Conservation (phyloP, 2,329 filamentous ascomycete genomes). For the Arachnomyces sp. region DNA sequence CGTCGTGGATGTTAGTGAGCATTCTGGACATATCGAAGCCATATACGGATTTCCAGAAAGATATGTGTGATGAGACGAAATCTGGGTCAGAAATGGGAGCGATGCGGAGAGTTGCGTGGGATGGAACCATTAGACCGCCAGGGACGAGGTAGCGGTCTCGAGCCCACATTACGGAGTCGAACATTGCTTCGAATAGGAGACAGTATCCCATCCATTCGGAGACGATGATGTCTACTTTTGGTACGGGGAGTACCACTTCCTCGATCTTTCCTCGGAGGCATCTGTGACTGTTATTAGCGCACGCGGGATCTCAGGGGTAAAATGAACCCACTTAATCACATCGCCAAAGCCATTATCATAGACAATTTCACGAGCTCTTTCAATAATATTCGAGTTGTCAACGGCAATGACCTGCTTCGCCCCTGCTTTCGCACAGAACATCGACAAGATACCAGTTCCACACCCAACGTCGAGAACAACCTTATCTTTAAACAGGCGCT, state of each 20-base stretch:
- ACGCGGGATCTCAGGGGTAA: not conserved
- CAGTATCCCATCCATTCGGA: conserved; percentile 98
- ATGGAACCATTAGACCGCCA: conserved; percentile 76
- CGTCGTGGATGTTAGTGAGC: conserved; percentile 72
- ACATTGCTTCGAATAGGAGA: conserved; percentile 89
- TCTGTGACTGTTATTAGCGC: conserved; percentile 19
- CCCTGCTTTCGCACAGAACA: conserved; percentile 89
- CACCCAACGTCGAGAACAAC: conserved; percentile 87
- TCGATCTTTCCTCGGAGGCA: conserved; percentile 81
- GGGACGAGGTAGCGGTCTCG: conserved; percentile 76
- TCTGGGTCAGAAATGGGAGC: conserved; percentile 72
- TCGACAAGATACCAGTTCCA: conserved; percentile 71
- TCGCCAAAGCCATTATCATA: conserved; percentile 68
- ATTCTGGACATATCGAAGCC: conserved; percentile 92
- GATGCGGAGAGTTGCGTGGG: conserved; percentile 72
- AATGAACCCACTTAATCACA: conserved; percentile 52
- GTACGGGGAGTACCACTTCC: conserved; percentile 68
- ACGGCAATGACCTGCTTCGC: conserved; percentile 82
- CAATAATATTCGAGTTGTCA: conserved; percentile 83
- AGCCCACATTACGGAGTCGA: conserved; percentile 82
- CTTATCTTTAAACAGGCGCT: conserved; percentile 76
- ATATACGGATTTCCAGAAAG: conserved; percentile 88
- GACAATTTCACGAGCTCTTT: conserved; percentile 76
- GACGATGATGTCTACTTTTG: conserved; percentile 85
- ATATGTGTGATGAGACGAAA: conserved; percentile 66